A percentile compares a stretch with the other conserved stretches of the same genome.
phyloP scores from a whole-genome alignment of 2,329 filamentous ascomycete species.

The Phyllachora maydis region DNA sequence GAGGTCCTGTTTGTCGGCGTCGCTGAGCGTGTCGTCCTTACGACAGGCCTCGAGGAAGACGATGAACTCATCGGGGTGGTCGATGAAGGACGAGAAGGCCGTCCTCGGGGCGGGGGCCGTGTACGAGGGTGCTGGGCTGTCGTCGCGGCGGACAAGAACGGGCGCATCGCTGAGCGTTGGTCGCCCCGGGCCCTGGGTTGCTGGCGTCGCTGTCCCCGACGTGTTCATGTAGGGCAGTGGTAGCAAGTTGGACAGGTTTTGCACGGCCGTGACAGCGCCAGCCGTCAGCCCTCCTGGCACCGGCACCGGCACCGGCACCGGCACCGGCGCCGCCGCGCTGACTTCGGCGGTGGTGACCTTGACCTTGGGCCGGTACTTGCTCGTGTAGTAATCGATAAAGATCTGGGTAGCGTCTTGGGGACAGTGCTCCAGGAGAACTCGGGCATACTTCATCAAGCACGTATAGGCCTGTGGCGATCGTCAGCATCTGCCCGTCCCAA shows the following conservation, averaged over 20 bases:
- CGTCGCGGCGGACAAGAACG: conserved; percentile 26
- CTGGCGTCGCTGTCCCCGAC: conserved; percentile 30
- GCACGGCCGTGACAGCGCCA: conserved; percentile 55
- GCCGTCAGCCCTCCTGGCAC: conserved; percentile 23
- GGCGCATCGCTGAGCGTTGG: conserved; percentile 30
- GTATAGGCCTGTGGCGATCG: conserved; percentile 43
- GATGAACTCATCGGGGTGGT: conserved; percentile 83
- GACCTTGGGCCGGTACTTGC: conserved; percentile 55
- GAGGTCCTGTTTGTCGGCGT: conserved; percentile 63
- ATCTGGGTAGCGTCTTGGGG: conserved; percentile 63
- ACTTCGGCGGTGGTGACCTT: conserved; percentile 20
- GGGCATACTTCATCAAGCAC: conserved; percentile 87
- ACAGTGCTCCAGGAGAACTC: conserved; percentile 75
- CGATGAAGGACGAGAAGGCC: conserved; percentile 91
- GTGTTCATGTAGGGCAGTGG: conserved; percentile 72
- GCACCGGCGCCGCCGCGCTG: conserved; percentile 11
- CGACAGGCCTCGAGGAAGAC: conserved; percentile 80
- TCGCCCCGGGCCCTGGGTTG: conserved; percentile 24
- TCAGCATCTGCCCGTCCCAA: neutral
- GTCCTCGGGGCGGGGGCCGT: conserved; percentile 63
- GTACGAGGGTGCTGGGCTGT: conserved; percentile 35
- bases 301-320: conserved; percentile 14
- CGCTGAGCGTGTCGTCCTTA: conserved; percentile 45
- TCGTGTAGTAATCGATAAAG: conserved; percentile 91
- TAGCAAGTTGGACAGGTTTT: conserved; percentile 67